These are phyloP conservation scores for Aquilaria agallochum DNA, from an alignment of 441 rosid species.

Conservation along the genomic window DNA sequence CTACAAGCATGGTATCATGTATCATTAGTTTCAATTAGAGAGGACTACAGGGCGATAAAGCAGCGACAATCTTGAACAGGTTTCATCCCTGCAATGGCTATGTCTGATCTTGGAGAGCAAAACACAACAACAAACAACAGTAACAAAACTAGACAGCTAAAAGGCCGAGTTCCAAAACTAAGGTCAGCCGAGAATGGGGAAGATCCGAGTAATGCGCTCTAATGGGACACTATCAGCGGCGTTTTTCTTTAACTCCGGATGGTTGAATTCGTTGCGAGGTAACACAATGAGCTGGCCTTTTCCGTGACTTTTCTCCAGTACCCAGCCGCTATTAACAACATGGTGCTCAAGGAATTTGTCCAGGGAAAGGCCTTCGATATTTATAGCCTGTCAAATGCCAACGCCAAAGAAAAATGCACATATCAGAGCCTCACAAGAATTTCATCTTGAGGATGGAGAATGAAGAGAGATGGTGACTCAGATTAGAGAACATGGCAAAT, in stretches of 20 bases:
- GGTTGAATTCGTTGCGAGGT: slow-evolving; percentile 74
- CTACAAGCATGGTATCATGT: too few relatives aligned
- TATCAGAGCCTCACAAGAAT: neutral
- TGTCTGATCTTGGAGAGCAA: slow-evolving; percentile 1
- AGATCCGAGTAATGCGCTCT: slow-evolving; percentile 84
- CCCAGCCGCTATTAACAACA: slow-evolving; percentile 65
- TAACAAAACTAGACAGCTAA: slow-evolving; percentile 20
- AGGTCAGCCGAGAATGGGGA: slow-evolving; percentile 80
- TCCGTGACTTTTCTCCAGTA: slow-evolving; percentile 59
- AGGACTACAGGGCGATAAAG: too few relatives aligned
- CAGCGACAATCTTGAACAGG: too few relatives aligned
- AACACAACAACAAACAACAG: neutral
- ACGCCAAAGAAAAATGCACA: neutral
- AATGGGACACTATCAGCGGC: slow-evolving; percentile 62
- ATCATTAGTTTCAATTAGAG: too few relatives aligned
- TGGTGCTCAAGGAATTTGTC: slow-evolving; percentile 89
- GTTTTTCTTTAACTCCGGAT: slow-evolving; percentile 84
- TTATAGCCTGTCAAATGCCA: slow-evolving; percentile 55
- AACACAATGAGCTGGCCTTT: slow-evolving; percentile 55
- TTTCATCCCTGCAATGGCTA: neutral
- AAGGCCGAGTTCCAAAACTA: slow-evolving; percentile 3
- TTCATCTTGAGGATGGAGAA: too few relatives aligned
- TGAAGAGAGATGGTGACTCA: neutral
- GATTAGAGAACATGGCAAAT: neutral
- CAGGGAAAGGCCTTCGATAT: slow-evolving; percentile 74